These are phyloP conservation scores for Phtheirospermum japonicum DNA, from an alignment of 257 asterid genomes.

Conservation along the genomic window DNA sequence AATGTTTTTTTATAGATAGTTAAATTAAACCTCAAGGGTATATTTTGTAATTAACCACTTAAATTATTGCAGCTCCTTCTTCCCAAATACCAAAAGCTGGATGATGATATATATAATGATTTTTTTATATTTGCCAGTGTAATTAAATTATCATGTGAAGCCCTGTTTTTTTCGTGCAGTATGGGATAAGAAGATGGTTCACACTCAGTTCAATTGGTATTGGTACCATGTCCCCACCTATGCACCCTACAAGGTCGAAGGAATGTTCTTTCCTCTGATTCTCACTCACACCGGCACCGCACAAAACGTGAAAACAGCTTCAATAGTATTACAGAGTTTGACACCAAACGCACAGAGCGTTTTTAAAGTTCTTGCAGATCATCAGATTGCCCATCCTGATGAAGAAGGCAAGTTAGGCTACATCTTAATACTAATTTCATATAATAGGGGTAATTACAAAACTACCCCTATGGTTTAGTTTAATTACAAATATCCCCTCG, in stretches of 20 bases:
- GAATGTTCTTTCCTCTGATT: slow-evolving; percentile 69
- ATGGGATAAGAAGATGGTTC: slow-evolving; percentile 98
- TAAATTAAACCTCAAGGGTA: background rate
- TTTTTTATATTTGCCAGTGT: no score
- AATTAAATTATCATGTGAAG: no score
- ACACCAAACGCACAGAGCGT: slow-evolving; percentile 91
- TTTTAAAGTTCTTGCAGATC: slow-evolving; percentile 73
- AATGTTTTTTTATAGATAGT: background rate
- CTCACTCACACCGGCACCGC: slow-evolving; percentile 75
- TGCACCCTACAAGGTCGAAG: slow-evolving; percentile 84
- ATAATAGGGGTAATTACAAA: background rate
- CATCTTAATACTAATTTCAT: slow-evolving; percentile 14
- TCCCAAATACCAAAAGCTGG: background rate
- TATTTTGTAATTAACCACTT: background rate
- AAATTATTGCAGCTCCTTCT: background rate
- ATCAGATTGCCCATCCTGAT: slow-evolving; percentile 76
- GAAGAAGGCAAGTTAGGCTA: slow-evolving; percentile 74
- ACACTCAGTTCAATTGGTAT: slow-evolving; percentile 94
- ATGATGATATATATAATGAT: background rate
- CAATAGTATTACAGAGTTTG: slow-evolving; percentile 87
- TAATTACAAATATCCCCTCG: background rate
- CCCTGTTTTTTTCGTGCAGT: slow-evolving; percentile 50
- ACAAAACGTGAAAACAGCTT: slow-evolving; percentile 84
- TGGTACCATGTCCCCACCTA: slow-evolving; percentile 95
- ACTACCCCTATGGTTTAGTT: background rate